Evolutionary conservation across 768 basidiomycete genomes (phyloP).

Genomic region (Antrodiella citrinella): DNA sequence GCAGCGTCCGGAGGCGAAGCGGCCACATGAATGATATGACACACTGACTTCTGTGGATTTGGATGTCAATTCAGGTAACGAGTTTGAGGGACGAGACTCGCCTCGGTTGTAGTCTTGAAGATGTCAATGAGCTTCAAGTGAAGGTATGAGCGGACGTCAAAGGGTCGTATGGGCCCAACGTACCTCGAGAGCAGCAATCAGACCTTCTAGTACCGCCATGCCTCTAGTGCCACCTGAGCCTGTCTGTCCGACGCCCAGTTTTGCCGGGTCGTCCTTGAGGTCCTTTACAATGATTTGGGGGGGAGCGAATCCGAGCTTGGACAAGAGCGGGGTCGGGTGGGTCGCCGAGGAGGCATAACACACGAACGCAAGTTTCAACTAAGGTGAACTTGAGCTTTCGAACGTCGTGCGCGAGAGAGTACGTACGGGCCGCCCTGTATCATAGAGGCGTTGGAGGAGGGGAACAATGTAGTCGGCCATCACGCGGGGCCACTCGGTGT

Average conservation of each 20-base stretch:
- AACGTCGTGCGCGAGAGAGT: conserved; percentile 20
- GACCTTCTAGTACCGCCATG: conserved; percentile 63
- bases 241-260: conserved; percentile 51
- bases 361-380: conserved; percentile 45
- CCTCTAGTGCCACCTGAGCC: conserved; percentile 34
- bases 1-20: conserved; percentile 47
- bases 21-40: conserved; percentile 61
- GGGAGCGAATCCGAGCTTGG: conserved; percentile 49
- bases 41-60: conserved; percentile 30
- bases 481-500: conserved; percentile 42
- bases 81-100: too few relatives aligned
- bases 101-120: too few relatives aligned
- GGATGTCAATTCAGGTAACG: not conserved
- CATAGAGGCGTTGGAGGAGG: conserved; percentile 43
- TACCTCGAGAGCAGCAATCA: conserved; percentile 67
- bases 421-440: conserved; percentile 28
- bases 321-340: conserved; percentile 44
- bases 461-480: conserved; percentile 40
- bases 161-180: conserved; percentile 5
- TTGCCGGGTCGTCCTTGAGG: conserved; percentile 36
- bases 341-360: conserved; percentile 57
- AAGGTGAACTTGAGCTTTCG: conserved; percentile 15
- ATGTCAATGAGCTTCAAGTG: conserved; percentile 33
- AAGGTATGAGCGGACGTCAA: too few relatives aligned
- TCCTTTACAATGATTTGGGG: conserved; percentile 32